Percentiles rank a stretch among this genome's conserved stretches.
These are phyloP conservation scores for Sclerotinia sclerotiorum DNA, from an alignment of 2,329 filamentous ascomycete species.

Conservation along the genomic window DNA sequence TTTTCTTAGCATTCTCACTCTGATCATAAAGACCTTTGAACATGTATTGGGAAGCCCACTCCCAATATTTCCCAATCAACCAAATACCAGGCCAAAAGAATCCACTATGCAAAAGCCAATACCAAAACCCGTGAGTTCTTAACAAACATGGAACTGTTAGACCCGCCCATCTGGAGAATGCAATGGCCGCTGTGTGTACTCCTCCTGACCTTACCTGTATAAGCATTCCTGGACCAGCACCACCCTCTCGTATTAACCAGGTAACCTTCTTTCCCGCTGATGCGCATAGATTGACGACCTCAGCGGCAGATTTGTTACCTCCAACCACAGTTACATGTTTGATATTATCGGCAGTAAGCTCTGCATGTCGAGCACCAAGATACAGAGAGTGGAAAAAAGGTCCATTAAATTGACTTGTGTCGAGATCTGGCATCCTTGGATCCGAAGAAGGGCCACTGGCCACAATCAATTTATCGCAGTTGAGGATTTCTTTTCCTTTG, in stretches of 20 bases:
- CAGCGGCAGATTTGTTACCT: conserved; percentile 28
- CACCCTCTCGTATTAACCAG: conserved; percentile 29
- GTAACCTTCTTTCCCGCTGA: conserved; percentile 28
- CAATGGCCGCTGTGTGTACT: conserved; percentile 21
- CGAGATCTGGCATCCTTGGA: conserved; percentile 26
- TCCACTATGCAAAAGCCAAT: conserved; percentile 26
- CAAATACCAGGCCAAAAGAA: conserved; percentile 22
- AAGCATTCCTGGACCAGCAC: conserved; percentile 25
- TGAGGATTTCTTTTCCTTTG: background rate
- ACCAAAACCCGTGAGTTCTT: conserved; percentile 25
- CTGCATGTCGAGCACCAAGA: conserved; percentile 15
- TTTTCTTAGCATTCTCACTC: conserved; percentile 21
- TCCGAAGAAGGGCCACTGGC: conserved; percentile 25
- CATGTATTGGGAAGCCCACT: conserved; percentile 20
- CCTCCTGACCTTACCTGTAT: conserved; percentile 21
- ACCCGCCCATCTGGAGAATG: conserved; percentile 18
- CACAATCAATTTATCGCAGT: conserved; percentile 25
- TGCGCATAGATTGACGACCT: conserved; percentile 24
- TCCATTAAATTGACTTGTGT: conserved; percentile 21
- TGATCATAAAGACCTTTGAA: conserved; percentile 18
- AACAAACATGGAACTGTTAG: conserved; percentile 18
- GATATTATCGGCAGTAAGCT: conserved; percentile 22
- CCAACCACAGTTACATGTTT: conserved; percentile 28
- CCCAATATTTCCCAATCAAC: conserved; percentile 22
- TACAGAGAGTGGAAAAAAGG: conserved; percentile 26